Conservation (phyloP, 306 rosid genomes). For the Cyclanthera cordifolia region DNA sequence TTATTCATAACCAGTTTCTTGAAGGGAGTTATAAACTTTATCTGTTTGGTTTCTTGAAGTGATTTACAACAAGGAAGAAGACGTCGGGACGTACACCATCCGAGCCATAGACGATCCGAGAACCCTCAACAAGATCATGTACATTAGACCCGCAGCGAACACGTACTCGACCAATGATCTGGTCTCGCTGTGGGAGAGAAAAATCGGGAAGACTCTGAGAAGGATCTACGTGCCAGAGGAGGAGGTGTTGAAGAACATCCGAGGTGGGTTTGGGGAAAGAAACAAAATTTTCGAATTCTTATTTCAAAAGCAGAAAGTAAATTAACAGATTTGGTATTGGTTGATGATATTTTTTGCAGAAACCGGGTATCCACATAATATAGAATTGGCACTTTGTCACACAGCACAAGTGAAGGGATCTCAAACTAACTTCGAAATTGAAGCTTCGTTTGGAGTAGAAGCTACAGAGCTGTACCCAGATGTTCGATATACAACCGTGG, state of each 20-base stretch:
- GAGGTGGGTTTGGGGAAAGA: conserved; percentile 18
- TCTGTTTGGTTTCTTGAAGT: conserved; percentile 16
- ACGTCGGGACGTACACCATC: conserved; percentile 25
- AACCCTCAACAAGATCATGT: conserved; percentile 31
- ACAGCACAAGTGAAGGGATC: conserved; percentile 39
- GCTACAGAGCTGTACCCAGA: conserved; percentile 51
- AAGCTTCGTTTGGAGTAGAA: conserved; percentile 51
- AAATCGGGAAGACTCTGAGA: conserved; percentile 24
- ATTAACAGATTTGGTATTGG: neutral
- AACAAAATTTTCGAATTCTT: neutral
- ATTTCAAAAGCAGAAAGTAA: neutral
- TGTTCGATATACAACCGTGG: conserved; percentile 46
- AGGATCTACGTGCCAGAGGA: conserved; percentile 22
- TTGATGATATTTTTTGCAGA: conserved; percentile 22
- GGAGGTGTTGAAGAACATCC: conserved; percentile 28
- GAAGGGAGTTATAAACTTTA: neutral
- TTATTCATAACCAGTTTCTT: neutral
- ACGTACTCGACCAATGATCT: conserved; percentile 26
- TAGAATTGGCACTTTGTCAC: conserved; percentile 28
- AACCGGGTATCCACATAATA: conserved; percentile 29
- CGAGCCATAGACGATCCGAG: conserved; percentile 34
- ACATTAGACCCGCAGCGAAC: conserved; percentile 22
- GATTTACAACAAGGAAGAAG: conserved; percentile 32
- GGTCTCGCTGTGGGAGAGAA: conserved; percentile 31
- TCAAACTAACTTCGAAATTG: conserved; percentile 46